Conservation (phyloP, 2,329 filamentous ascomycete species). For the Penicillium sp. region DNA sequence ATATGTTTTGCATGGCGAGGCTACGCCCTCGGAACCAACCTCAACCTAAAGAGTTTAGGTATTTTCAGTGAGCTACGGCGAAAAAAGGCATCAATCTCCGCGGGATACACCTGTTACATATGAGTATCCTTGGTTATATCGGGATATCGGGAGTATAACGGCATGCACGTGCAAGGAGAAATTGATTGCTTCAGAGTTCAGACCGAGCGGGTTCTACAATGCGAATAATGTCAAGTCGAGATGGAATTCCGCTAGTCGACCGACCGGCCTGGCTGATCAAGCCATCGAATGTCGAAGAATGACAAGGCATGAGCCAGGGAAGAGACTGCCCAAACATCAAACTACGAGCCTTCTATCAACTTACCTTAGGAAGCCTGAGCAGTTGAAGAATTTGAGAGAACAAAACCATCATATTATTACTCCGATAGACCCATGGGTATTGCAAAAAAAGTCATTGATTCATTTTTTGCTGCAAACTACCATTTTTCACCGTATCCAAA, state of each 20-base stretch:
- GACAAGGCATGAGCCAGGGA: background rate
- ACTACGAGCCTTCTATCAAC: background rate
- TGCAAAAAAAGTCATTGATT: constrained; percentile 34
- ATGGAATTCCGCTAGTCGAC: too few species aligned
- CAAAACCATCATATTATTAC: constrained; percentile 33
- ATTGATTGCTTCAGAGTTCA: background rate
- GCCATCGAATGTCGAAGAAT: background rate
- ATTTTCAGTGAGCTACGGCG: background rate
- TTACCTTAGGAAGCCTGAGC: constrained; percentile 8
- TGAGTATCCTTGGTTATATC: background rate
- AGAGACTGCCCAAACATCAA: background rate
- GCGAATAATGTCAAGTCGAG: background rate
- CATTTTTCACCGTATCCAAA: constrained; percentile 28
- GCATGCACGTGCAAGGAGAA: background rate
- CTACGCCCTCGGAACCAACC: background rate
- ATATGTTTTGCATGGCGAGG: background rate
- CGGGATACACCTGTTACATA: background rate
- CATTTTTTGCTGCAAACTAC: constrained; percentile 32
- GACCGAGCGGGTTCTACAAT: background rate
- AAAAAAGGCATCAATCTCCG: background rate
- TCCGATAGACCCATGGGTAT: constrained; percentile 29
- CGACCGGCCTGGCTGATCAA: background rate
- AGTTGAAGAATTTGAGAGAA: constrained; percentile 8
- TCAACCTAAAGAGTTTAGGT: background rate
- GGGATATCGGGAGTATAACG: background rate